Base-by-base conservation (phyloP, 306 rosid species). In the Senna siamea region DNA sequence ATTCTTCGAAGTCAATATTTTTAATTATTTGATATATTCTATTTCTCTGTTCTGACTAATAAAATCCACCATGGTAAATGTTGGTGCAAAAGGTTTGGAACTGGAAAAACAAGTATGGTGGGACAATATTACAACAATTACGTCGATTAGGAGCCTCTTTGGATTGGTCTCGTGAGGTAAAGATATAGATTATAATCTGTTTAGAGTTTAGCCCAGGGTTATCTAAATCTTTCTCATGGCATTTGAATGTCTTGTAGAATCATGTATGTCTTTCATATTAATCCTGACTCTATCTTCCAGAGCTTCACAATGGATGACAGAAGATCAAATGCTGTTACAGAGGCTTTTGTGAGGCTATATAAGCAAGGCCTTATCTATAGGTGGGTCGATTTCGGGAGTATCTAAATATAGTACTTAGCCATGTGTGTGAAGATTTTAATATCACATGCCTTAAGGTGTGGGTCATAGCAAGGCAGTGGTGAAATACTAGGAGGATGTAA, bases 121-220 rank as follows among this genome's bases (percentile, higher is more conserved):
- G 93, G 66, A 88, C 96, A 41, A 94, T 94, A 69, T 83, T 91
- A 59, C 81, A 87, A 79, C 97, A 94, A 70, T 80, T 94, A 62
- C 93, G 96, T 30, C 86, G 90, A 59, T 85, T 94, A 73, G 98
- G 98, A 79, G 96, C 95, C 68, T 94, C 98, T 79, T 59, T 94
- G 81, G 98, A 94, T 78, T 94, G 98, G 98, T 84, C 97, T 61
- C 97, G 95, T 75, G 98, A 94, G 96, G 98, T 91, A 79, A 85
- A 65, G 55, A 65, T 26, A 28, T 34, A 35, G 8, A 22, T 32
- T n/a, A 44, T 63, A 46, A 72, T 30, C 26, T 68, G 12, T 30
- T 69, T 66, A 35, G 67, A 59, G 28, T 53, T 74, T 70, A 14
- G 26, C 35, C 30, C 15, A 7, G 41, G 46, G 46, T 79, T 18